Evolutionary conservation across 2,329 filamentous ascomycete species (phyloP).

Genomic region (Davidsoniella virescens): DNA sequence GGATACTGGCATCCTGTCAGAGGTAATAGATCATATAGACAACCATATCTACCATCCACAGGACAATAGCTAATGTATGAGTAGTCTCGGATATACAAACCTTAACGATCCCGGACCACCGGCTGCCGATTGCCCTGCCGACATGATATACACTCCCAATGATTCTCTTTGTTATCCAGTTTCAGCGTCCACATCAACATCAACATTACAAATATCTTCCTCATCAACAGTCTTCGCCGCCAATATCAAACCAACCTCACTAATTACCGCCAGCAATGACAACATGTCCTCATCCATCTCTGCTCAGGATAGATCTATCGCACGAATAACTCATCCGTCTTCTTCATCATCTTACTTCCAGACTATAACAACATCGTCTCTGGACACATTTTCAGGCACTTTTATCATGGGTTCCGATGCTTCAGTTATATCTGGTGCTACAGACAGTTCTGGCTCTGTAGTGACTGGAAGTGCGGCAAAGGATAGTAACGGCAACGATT

Average conservation of each 20-base stretch:
- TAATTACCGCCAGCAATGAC: too few species aligned
- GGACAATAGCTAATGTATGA: neutral
- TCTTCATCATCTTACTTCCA: too few species aligned
- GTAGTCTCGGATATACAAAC: constrained; percentile 11
- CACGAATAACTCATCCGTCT: too few species aligned
- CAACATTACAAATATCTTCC: neutral
- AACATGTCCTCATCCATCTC: too few species aligned
- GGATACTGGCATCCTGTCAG: constrained; percentile 11
- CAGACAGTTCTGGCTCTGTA: too few species aligned
- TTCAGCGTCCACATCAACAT: neutral
- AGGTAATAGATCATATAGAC: constrained; percentile 4
- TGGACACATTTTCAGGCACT: too few species aligned
- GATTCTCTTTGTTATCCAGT: constrained; percentile 1
- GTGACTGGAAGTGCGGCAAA: too few species aligned
- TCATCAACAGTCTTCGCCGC: neutral
- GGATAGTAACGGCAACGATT: too few species aligned
- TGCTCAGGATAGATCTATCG: too few species aligned
- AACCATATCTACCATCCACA: neutral
- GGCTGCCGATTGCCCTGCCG: constrained; percentile 1
- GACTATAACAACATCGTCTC: too few species aligned
- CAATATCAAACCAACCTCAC: neutral
- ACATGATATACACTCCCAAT: constrained; percentile 7
- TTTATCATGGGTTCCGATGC: too few species aligned
- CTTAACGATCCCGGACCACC: constrained; percentile 9
- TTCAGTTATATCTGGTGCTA: too few species aligned